Conservation (phyloP, 1,284 basidiomycete species). For the Heterobasidion irregulare region DNA sequence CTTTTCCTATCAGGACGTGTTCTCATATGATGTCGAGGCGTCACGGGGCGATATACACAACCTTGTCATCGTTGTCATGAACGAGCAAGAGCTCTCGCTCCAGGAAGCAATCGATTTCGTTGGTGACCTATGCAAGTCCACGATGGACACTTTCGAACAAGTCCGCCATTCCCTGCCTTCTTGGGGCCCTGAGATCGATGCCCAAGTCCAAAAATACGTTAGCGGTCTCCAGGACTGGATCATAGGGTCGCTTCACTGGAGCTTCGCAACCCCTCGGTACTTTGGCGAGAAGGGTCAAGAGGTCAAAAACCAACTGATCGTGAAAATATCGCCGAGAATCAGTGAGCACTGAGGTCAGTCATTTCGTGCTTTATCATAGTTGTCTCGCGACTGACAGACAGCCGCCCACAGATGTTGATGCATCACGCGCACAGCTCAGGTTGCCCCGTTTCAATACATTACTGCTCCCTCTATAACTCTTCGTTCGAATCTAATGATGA, state of each 20-base stretch:
- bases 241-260: constrained; percentile 32
- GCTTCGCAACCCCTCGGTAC: constrained; percentile 32
- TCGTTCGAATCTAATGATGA: neutral
- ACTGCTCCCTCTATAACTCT: neutral
- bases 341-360: neutral
- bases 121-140: constrained; percentile 27
- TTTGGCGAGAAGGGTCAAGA: constrained; percentile 26
- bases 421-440: no score
- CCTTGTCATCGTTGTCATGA: constrained; percentile 30
- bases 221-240: constrained; percentile 31
- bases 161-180: constrained; percentile 25
- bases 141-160: constrained; percentile 27
- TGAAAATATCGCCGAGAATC: constrained; percentile 18
- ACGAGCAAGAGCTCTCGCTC: constrained; percentile 24
- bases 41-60: constrained; percentile 34
- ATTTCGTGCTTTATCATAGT: neutral
- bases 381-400: neutral
- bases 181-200: constrained; percentile 28
- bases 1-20: constrained; percentile 25
- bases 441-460: no score
- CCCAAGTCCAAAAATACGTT: constrained; percentile 25
- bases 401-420: no score
- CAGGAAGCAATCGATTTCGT: constrained; percentile 33
- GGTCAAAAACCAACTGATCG: constrained; percentile 25
- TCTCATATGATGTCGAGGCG: constrained; percentile 36